Percentiles rank a stretch among this genome's conserved stretches.
These are phyloP conservation scores for Nicotiana otophora DNA, from an alignment of 257 asterid genomes.

Conservation along the genomic window DNA sequence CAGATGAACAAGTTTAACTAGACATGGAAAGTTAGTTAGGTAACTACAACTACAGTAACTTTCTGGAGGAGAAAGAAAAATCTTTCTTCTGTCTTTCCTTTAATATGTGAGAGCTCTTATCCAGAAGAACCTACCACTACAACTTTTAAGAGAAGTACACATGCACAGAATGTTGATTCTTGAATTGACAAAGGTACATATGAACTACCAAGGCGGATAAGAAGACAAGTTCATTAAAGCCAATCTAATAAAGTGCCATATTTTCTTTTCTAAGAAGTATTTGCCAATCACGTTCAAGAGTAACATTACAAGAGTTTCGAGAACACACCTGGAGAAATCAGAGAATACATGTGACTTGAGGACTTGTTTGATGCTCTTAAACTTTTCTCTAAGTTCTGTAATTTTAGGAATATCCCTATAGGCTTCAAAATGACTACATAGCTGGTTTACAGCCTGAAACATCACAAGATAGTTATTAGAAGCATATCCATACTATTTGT, in stretches of 20 bases:
- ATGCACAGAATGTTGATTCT: neutral
- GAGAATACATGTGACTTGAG: constrained; percentile 90
- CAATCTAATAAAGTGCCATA: neutral
- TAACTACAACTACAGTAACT: neutral
- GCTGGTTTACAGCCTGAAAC: constrained; percentile 93
- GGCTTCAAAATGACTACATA: constrained; percentile 95
- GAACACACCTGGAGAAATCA: constrained; percentile 88
- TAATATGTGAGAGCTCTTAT: neutral
- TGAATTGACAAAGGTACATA: constrained; percentile 3
- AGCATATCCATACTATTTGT: constrained; percentile 2
- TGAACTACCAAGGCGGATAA: neutral
- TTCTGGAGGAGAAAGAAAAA: neutral
- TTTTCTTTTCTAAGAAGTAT: neutral
- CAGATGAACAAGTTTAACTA: neutral
- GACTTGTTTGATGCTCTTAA: constrained; percentile 91
- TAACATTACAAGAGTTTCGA: neutral
- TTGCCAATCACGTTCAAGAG: neutral
- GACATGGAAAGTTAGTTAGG: neutral
- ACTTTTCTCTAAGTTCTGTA: constrained; percentile 87
- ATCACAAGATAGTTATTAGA: constrained; percentile 20
- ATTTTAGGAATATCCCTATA: constrained; percentile 89
- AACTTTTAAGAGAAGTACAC: neutral
- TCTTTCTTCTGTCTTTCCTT: neutral
- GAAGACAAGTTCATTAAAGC: neutral
- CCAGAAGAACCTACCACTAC: neutral